Percentiles rank a stretch among this genome's conserved stretches.
Conservation (phyloP, 805 yeast species). For the Candida ortonii region DNA sequence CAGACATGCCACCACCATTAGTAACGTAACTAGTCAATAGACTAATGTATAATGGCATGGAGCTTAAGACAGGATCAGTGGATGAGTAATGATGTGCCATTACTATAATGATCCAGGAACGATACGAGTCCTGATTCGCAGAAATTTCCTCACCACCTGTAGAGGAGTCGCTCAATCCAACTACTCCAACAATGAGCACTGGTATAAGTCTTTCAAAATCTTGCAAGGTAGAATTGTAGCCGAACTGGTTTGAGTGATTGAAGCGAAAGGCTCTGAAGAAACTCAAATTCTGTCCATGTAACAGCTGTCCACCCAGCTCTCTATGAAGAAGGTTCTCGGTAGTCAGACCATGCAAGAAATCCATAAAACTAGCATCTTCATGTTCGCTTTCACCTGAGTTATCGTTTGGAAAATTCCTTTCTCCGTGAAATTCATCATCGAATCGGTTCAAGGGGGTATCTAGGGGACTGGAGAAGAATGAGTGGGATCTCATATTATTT, state of each 20-base stretch:
- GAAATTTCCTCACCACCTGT: slow-evolving; percentile 1
- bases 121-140: slow-evolving; percentile 23
- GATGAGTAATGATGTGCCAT: slow-evolving; percentile 53
- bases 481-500: slow-evolving; percentile 2
- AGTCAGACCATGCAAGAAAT: slow-evolving; percentile 37
- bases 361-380: slow-evolving; percentile 40
- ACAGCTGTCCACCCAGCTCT: slow-evolving; percentile 31
- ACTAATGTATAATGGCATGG: slow-evolving; percentile 35
- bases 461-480: slow-evolving; percentile 5
- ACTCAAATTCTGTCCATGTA: slow-evolving; percentile 28
- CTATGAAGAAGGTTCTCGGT: slow-evolving; percentile 24
- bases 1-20: slow-evolving; percentile 12
- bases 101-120: slow-evolving; percentile 63
- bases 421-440: slow-evolving; percentile 17
- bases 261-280: slow-evolving; percentile 46
- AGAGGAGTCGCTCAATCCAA: slow-evolving; percentile 24
- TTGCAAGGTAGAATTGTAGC: slow-evolving; percentile 10
- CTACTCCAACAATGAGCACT: slow-evolving; percentile 32
- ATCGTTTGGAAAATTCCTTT: slow-evolving; percentile 21
- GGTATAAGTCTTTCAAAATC: slow-evolving; percentile 25
- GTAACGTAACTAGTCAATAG: slow-evolving; percentile 24
- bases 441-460: slow-evolving; percentile 2
- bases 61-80: slow-evolving; percentile 39
- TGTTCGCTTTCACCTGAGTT: slow-evolving; percentile 7
- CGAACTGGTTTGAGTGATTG: slow-evolving; percentile 24